Evolutionary conservation across 345 rosid genomes (phyloP), one percentile per base, ranked within the genome.

Genomic region (Brassica rapa): DNA sequence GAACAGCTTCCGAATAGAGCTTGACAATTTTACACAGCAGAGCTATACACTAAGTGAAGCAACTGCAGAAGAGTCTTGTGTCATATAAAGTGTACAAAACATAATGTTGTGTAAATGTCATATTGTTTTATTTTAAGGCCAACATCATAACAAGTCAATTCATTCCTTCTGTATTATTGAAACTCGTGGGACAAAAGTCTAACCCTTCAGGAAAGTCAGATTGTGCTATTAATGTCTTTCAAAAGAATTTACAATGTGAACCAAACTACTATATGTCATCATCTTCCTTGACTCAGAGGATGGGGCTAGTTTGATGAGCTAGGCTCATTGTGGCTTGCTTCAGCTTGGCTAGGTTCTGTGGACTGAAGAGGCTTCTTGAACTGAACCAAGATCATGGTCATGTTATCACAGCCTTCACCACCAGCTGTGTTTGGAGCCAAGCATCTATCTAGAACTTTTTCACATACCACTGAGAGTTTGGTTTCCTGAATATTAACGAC

Each of bases 401-500:
- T 95, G 80, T 95, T 93, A 85, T 95, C 99, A 67, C 99, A 91
- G 74, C 98, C 99, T 84, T 95, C 98, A 10, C 98, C 98, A 6
- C 85, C 76, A 24, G 86, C 84, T 5, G 96, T 91, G 6, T 89
- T 87, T 59, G 99, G 98, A 29, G 99, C 97, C 70, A 95, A 82
- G 77, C 99, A 95, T 81, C 85, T 86, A 59, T 93, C 97, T 0
- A 95, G 85, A 14, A 91, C 94, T 76, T 88, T 88, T 84, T 91
- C 98, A 16, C 97, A 91, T 14, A 93, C 89, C n/a, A 35, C 86
- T 12, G 99, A 93, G 64, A 95, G 93, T 84, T 90, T 93, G 73
- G 71, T 91, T 86, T 93, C 99, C 99, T 93, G 90, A 86, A 86
- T 59, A 19, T 27, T 76, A 25, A 25, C 33, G 7, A 37, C 27